These are phyloP conservation scores for Fusarium clavum DNA, from an alignment of 2,329 filamentous ascomycete species.

Conservation along the genomic window DNA sequence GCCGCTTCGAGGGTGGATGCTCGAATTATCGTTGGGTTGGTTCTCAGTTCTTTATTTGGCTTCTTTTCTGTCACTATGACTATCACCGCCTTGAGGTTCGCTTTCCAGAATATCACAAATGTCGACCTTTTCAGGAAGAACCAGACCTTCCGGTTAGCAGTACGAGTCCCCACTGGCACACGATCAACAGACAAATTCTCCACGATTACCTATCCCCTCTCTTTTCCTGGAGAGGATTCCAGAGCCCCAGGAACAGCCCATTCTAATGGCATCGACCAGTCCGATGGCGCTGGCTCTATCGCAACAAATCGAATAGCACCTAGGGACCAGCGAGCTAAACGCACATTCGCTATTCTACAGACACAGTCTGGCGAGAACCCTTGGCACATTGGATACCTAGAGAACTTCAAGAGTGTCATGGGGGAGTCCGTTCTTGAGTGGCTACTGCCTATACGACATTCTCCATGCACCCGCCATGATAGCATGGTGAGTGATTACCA, in stretches of 20 bases:
- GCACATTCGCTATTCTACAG: slow-evolving; percentile 83
- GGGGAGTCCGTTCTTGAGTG: slow-evolving; percentile 78
- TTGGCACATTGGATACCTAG: slow-evolving; percentile 78
- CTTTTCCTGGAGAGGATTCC: slow-evolving; percentile 25
- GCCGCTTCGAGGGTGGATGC: slow-evolving; percentile 61
- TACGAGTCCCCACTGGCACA: slow-evolving; percentile 71
- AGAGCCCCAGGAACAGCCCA: slow-evolving; percentile 15
- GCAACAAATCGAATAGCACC: slow-evolving; percentile 31
- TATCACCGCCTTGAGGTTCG: slow-evolving; percentile 75
- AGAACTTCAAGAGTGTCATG: slow-evolving; percentile 85
- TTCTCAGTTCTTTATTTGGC: slow-evolving; percentile 76
- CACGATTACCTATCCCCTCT: slow-evolving; percentile 70
- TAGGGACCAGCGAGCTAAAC: slow-evolving; percentile 62
- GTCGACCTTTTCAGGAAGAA: slow-evolving; percentile 79
- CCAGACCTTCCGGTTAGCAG: slow-evolving; percentile 78
- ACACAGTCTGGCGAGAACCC: slow-evolving; percentile 83
- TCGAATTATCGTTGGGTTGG: slow-evolving; percentile 75
- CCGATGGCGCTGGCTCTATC: slow-evolving; percentile 26
- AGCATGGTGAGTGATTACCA: slow-evolving; percentile 74
- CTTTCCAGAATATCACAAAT: slow-evolving; percentile 81
- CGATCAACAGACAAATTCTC: slow-evolving; percentile 56
- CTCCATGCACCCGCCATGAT: slow-evolving; percentile 79
- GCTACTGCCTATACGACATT: slow-evolving; percentile 80
- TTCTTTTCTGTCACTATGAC: slow-evolving; percentile 87
- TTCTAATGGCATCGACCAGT: neutral